Evolutionary conservation across 495 filamentous ascomycete genomes (phyloP).

Genomic region (Oleoguttula mirabilis): DNA sequence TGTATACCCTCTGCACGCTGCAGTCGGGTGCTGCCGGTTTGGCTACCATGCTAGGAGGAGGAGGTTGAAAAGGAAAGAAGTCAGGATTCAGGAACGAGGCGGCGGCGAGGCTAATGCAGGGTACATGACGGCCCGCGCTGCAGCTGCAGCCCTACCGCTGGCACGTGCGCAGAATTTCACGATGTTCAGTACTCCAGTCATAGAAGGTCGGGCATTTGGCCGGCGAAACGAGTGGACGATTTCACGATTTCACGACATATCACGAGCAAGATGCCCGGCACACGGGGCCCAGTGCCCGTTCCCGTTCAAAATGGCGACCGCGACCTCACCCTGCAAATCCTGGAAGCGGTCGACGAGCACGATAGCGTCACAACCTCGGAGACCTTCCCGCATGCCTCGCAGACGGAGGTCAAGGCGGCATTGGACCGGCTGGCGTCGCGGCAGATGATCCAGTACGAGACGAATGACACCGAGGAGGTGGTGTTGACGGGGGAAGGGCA

Average conservation of each 20-base stretch:
- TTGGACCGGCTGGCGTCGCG: constrained; percentile 73
- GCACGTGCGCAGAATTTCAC: neutral
- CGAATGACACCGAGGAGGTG: constrained; percentile 65
- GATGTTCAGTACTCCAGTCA: too few species aligned
- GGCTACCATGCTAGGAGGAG: too few species aligned
- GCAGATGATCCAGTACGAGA: constrained; percentile 76
- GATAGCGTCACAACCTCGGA: constrained; percentile 59
- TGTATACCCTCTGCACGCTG: too few species aligned
- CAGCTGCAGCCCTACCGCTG: too few species aligned
- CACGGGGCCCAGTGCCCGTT: constrained; percentile 29
- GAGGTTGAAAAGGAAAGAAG: too few species aligned
- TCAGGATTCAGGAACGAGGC: too few species aligned
- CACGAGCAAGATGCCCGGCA: constrained; percentile 32
- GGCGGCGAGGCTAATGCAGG: too few species aligned
- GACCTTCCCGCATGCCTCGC: constrained; percentile 61
- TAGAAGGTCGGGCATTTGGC: too few species aligned
- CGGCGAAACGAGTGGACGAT: too few species aligned
- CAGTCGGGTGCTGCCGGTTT: too few species aligned
- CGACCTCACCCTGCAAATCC: constrained; percentile 29
- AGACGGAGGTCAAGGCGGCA: constrained; percentile 67
- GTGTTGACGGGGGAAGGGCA: constrained; percentile 67
- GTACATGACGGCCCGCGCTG: too few species aligned
- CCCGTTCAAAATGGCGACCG: constrained; percentile 16
- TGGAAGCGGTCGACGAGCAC: constrained; percentile 30
- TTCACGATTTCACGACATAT: too few species aligned